Percentiles rank a stretch among this genome's conserved stretches.
Conservation (phyloP, 768 basidiomycete genomes). For the Mrakia blollopis region DNA sequence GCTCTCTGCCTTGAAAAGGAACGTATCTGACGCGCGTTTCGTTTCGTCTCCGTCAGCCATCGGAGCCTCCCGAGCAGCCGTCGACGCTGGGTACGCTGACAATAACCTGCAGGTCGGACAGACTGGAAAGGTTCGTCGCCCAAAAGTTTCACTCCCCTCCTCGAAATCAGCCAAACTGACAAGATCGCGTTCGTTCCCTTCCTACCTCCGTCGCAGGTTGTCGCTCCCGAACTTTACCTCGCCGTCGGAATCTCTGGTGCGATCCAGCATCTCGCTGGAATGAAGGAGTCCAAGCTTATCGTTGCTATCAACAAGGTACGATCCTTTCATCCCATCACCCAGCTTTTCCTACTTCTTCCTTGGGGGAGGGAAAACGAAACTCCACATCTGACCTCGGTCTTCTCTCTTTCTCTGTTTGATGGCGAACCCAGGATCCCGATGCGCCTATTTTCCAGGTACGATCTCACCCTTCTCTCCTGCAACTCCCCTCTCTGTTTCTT, state of each 20-base stretch:
- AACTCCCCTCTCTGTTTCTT: too few relatives aligned
- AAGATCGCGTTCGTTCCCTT: not conserved
- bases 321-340: constrained; percentile 33
- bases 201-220: constrained; percentile 54
- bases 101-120: constrained; percentile 99
- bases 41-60: constrained; percentile 54
- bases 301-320: constrained; percentile 93
- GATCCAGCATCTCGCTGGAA: constrained; percentile 97
- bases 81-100: constrained; percentile 96
- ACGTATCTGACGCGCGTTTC: not conserved
- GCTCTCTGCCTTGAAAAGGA: not conserved
- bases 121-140: constrained; percentile 66
- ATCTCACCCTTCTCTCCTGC: not conserved
- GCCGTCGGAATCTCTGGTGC: constrained; percentile 97
- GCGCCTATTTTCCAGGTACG: constrained; percentile 87
- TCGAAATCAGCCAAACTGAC: not conserved
- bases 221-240: constrained; percentile 93
- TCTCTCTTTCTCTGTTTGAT: not conserved
- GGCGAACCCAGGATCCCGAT: constrained; percentile 72
- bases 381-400: constrained; percentile 15
- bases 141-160: not conserved
- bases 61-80: constrained; percentile 95
- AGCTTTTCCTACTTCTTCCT: constrained; percentile 11
- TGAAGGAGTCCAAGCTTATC: constrained; percentile 98
- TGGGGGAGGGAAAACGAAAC: not conserved